Base-by-base conservation (phyloP, 1,284 basidiomycete species). In the Puccinia triticina region DNA sequence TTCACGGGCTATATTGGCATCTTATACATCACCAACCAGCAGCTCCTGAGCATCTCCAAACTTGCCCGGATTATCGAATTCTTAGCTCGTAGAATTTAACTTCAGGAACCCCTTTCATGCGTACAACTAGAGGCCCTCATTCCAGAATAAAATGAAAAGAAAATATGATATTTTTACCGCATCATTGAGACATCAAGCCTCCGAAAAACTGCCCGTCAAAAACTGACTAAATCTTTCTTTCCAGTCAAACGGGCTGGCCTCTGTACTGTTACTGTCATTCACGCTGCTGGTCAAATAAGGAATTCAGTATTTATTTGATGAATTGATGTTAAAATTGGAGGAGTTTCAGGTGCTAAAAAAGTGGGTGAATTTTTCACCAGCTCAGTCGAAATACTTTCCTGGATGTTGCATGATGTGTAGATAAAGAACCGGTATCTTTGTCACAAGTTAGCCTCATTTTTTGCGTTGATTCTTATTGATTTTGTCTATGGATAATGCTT, bases 231-330 rank as follows among this genome's bases (percentile, higher is more conserved):
- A 21, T 73, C 34, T 73, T 16, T 32, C 23, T 55, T 55, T 73
- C 71, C 71, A 73, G 48, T 73, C 16, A 21, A 55, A 21, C 50
- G 46, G 29, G 16, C 40, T 32, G 14, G 8, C 18, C 29, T 55
- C 23, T 32, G 37, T 55, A 1, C 34, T 50, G 10, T 40, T 12
- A 32, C n/a, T 73, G 23, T 23, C 18, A 55, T 55, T 29, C 16
- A 18, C 71, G 50, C 46, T 21, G 48, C 37, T 73, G 71, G 55
- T 73, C 34, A 73, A 73, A 73, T 48, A 73, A 73, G 71, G 71
- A 37, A 73, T 55, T 73, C 50, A 26, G 32, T 26, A 53, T 46
- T 73, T 55, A 5, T 73, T 50, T 32, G 71, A 53, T 7, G 50
- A 73, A 3, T 18, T 55, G 34, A 73, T 55, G 34, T 29, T 23